These are phyloP conservation scores for Phycomyces blakesleeanus DNA, from an alignment of 192 early-diverging fungal genomes.

Conservation along the genomic window DNA sequence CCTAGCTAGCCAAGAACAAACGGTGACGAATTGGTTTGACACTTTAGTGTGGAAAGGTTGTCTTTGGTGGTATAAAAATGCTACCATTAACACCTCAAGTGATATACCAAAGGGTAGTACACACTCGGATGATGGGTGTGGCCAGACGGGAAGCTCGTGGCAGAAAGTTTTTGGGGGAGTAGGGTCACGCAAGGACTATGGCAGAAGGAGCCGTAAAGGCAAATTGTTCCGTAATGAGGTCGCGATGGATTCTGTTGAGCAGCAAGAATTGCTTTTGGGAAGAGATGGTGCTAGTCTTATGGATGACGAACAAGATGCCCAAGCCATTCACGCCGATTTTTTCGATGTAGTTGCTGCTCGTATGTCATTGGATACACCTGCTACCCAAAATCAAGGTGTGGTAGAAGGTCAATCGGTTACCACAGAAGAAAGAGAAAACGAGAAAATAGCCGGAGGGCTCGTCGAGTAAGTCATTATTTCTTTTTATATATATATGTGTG, in stretches of 20 bases:
- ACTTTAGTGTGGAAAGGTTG: constrained; percentile 46
- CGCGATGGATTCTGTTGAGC: constrained; percentile 12
- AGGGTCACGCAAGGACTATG: constrained; percentile 23
- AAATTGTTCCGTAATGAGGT: background rate
- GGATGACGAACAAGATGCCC: constrained; percentile 35
- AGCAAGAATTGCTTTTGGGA: constrained; percentile 14
- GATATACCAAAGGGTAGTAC: background rate
- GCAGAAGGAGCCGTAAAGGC: background rate
- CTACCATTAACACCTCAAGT: too few species aligned
- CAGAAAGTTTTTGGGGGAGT: constrained; percentile 18
- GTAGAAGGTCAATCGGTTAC: too few species aligned
- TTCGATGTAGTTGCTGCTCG: constrained; percentile 17
- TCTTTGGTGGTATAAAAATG: constrained; percentile 44
- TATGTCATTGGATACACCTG: background rate
- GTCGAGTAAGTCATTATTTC: background rate
- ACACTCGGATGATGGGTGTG: background rate
- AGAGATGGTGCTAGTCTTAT: background rate
- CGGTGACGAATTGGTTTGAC: constrained; percentile 35
- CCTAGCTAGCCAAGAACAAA: background rate
- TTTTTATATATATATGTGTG: too few species aligned
- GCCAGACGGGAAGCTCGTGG: constrained; percentile 8
- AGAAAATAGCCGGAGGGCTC: background rate
- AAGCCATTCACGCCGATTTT: constrained; percentile 15
- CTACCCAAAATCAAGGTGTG: too few species aligned
- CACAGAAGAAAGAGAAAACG: too few species aligned